Conservation (phyloP, 1,139 yeast species). For the Entelexis paramagnoliae region DNA sequence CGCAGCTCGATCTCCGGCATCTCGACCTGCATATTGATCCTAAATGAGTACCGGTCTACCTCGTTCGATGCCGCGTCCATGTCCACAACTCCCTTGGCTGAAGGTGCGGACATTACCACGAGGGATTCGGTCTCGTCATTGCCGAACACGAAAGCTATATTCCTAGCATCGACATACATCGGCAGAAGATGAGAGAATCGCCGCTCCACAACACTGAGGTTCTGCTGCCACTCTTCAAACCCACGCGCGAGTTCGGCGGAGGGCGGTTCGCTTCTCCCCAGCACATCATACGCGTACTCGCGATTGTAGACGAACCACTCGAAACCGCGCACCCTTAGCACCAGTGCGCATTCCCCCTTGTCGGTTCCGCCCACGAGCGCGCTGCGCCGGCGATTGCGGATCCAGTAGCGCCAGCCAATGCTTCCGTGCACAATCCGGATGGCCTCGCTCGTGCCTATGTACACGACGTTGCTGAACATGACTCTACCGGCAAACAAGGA, state of each 20-base stretch:
- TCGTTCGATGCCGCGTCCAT: constrained; percentile 40
- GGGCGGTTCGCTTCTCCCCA: constrained; percentile 22
- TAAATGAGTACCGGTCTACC: constrained; percentile 47
- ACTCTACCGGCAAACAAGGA: constrained; percentile 76
- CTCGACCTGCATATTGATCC: constrained; percentile 38
- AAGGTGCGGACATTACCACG: constrained; percentile 48
- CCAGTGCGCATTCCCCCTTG: constrained; percentile 37
- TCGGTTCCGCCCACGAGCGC: not conserved
- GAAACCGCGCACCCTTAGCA: constrained; percentile 57
- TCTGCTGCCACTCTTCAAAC: constrained; percentile 10
- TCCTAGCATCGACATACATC: constrained; percentile 45
- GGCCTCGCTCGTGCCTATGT: constrained; percentile 62
- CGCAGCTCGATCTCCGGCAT: constrained; percentile 51
- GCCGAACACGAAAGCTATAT: constrained; percentile 70
- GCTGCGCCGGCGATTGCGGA: constrained; percentile 39
- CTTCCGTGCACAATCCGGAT: constrained; percentile 58
- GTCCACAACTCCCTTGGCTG: constrained; percentile 54
- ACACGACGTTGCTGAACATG: constrained; percentile 61
- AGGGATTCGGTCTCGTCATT: constrained; percentile 68
- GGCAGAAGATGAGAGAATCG: constrained; percentile 42
- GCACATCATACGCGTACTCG: constrained; percentile 57
- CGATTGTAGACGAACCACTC: constrained; percentile 77
- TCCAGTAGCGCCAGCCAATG: constrained; percentile 89
- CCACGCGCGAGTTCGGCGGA: constrained; percentile 12
- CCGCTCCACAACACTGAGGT: constrained; percentile 22